phyloP scores from a whole-genome alignment of 495 filamentous ascomycete species.

The Daldinia bambusicola region DNA sequence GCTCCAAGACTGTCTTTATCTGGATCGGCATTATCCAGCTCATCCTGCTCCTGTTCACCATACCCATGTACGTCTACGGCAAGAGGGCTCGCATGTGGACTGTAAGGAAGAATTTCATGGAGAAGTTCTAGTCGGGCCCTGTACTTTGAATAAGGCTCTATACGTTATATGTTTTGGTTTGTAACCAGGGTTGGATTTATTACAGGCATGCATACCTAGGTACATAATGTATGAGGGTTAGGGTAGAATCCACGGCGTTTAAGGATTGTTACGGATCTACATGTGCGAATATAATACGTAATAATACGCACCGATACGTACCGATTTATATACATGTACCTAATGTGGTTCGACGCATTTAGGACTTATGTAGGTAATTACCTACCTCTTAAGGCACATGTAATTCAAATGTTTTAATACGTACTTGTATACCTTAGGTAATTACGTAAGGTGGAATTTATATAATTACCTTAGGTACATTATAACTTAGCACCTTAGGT shows the following conservation, averaged over 20 bases:
- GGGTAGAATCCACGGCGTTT: background rate
- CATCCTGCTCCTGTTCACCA: conserved; percentile 74
- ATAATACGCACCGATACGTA: no score
- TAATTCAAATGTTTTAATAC: no score
- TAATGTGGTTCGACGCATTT: no score
- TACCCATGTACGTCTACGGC: conserved; percentile 96
- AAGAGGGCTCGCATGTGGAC: conserved; percentile 98
- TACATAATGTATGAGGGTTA: no score
- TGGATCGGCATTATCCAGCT: conserved; percentile 90
- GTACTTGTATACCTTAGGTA: no score
- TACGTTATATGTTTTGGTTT: background rate
- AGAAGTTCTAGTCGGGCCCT: conserved; percentile 69
- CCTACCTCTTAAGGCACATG: no score
- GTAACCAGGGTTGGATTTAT: background rate
- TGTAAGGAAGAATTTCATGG: conserved; percentile 86
- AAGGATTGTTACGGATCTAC: background rate
- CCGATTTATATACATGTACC: conserved; percentile 2
- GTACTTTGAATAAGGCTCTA: no score
- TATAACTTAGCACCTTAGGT: no score
- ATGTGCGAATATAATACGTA: background rate
- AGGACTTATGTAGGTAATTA: no score
- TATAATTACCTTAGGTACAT: no score
- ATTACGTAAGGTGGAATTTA: no score
- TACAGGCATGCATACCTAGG: no score
- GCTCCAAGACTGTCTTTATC: conserved; percentile 80